Evolutionary conservation across 2,329 filamentous ascomycete species (phyloP).

Genomic region (Colletotrichum liriopes): DNA sequence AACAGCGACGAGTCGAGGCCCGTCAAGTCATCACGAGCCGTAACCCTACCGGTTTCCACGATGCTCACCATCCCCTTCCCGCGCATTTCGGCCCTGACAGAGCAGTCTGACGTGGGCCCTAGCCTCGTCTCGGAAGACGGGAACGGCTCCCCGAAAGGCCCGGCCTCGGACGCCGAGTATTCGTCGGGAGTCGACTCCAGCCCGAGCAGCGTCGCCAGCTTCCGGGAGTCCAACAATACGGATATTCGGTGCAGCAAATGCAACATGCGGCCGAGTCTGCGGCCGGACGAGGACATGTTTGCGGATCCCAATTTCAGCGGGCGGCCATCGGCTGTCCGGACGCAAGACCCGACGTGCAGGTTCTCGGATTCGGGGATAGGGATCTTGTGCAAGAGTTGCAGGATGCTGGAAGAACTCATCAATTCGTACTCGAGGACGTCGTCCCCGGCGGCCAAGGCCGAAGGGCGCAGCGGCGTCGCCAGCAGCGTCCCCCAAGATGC

Average conservation of each 20-base stretch:
- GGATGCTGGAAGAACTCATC: slow-evolving; percentile 39
- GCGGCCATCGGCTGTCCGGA: background rate
- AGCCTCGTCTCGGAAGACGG: slow-evolving; percentile 5
- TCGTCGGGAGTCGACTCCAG: slow-evolving; percentile 37
- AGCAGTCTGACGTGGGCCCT: slow-evolving; percentile 26
- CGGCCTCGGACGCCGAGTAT: slow-evolving; percentile 33
- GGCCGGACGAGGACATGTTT: slow-evolving; percentile 28
- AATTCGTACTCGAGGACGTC: slow-evolving; percentile 39
- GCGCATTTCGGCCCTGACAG: slow-evolving; percentile 35
- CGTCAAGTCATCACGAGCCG: background rate
- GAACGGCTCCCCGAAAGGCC: slow-evolving; percentile 2
- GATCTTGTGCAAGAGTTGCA: slow-evolving; percentile 33
- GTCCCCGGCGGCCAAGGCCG: slow-evolving; percentile 19
- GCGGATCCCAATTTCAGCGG: slow-evolving; percentile 1
- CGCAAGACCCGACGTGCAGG: slow-evolving; percentile 21
- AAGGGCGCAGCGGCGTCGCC: background rate
- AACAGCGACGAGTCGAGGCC: slow-evolving; percentile 5
- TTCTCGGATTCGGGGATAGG: slow-evolving; percentile 42
- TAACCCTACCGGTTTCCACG: slow-evolving; percentile 11
- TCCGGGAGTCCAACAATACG: slow-evolving; percentile 21
- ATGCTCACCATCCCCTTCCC: slow-evolving; percentile 35
- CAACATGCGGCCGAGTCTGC: slow-evolving; percentile 37
- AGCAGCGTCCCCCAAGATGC: no score
- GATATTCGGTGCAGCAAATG: slow-evolving; percentile 41
- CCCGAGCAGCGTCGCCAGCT: slow-evolving; percentile 29